A percentile compares a stretch with the other conserved stretches of the same genome.
These are phyloP conservation scores for Discostella stelligera DNA, from an alignment of 352 stramenopile species.

Conservation along the genomic window DNA sequence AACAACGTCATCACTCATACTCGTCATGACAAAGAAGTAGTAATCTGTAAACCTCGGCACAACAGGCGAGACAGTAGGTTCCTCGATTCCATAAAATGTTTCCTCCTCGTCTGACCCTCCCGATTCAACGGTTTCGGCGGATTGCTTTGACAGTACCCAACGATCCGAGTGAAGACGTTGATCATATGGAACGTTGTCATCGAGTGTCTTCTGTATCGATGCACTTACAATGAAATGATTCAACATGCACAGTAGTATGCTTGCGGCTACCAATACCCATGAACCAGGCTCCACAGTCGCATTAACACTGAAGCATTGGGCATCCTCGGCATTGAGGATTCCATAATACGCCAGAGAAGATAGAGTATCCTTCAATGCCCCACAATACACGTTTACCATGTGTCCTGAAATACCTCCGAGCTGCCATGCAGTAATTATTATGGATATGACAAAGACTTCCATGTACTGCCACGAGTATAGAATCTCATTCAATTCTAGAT, in stretches of 20 bases:
- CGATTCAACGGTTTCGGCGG: constrained; percentile 3
- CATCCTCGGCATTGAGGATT: constrained; percentile 68
- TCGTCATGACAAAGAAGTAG: constrained; percentile 43
- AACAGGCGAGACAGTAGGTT: constrained; percentile 27
- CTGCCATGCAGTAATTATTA: constrained; percentile 78
- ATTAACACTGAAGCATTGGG: constrained; percentile 76
- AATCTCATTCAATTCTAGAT: constrained; percentile 64
- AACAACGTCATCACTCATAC: neutral
- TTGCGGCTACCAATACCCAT: constrained; percentile 70
- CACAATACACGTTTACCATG: constrained; percentile 80
- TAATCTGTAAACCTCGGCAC: constrained; percentile 54
- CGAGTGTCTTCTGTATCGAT: constrained; percentile 36
- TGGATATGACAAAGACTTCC: constrained; percentile 77
- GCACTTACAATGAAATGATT: constrained; percentile 50
- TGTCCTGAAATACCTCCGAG: constrained; percentile 69
- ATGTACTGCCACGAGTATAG: constrained; percentile 81
- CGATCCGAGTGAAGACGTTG: constrained; percentile 45
- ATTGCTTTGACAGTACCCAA: constrained; percentile 34
- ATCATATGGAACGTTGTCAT: constrained; percentile 43
- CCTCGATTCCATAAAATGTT: neutral
- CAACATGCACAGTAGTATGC: constrained; percentile 67
- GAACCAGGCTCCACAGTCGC: constrained; percentile 64
- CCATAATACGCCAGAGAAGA: constrained; percentile 67
- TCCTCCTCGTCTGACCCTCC: constrained; percentile 35
- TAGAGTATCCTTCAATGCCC: constrained; percentile 62